Percentiles rank a stretch among this genome's conserved stretches.
Evolutionary conservation across 2,329 filamentous ascomycete genomes (phyloP).

Genomic region (Calycina marina): DNA sequence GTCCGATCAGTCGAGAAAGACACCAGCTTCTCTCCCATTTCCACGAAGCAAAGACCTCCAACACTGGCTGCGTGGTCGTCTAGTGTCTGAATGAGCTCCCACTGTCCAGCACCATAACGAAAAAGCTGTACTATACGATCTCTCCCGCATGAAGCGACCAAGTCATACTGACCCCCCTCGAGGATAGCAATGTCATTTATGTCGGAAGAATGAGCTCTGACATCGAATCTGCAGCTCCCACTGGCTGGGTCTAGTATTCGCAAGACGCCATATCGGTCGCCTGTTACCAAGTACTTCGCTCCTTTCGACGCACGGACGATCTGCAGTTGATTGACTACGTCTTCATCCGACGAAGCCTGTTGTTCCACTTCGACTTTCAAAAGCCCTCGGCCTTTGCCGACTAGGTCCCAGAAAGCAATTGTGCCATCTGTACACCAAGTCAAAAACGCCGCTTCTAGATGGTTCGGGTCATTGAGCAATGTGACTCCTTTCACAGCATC

Average conservation of each 20-base stretch:
- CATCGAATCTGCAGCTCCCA: constrained; percentile 48
- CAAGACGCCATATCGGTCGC: constrained; percentile 76
- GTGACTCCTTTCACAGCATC: constrained; percentile 61
- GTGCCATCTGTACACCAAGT: constrained; percentile 78
- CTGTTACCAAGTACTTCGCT: constrained; percentile 58
- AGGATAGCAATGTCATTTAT: constrained; percentile 69
- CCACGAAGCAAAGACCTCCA: constrained; percentile 59
- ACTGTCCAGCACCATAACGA: constrained; percentile 36
- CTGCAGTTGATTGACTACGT: constrained; percentile 42
- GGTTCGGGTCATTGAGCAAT: constrained; percentile 43
- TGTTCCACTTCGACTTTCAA: constrained; percentile 59
- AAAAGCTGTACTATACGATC: constrained; percentile 95
- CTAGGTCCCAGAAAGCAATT: constrained; percentile 67
- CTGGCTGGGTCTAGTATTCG: constrained; percentile 49
- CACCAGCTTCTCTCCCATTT: constrained; percentile 52
- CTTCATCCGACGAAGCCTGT: constrained; percentile 32
- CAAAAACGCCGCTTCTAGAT: constrained; percentile 57
- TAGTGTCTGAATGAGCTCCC: constrained; percentile 79
- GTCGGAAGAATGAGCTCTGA: constrained; percentile 76
- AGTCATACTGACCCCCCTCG: constrained; percentile 41
- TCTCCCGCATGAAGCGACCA: constrained; percentile 72
- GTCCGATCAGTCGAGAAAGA: constrained; percentile 85
- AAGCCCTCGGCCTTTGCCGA: constrained; percentile 52
- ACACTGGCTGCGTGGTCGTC: constrained; percentile 85
- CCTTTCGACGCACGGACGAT: constrained; percentile 44